Conservation (phyloP, 2,329 filamentous ascomycete species). For the Diaporthe ampelina region DNA sequence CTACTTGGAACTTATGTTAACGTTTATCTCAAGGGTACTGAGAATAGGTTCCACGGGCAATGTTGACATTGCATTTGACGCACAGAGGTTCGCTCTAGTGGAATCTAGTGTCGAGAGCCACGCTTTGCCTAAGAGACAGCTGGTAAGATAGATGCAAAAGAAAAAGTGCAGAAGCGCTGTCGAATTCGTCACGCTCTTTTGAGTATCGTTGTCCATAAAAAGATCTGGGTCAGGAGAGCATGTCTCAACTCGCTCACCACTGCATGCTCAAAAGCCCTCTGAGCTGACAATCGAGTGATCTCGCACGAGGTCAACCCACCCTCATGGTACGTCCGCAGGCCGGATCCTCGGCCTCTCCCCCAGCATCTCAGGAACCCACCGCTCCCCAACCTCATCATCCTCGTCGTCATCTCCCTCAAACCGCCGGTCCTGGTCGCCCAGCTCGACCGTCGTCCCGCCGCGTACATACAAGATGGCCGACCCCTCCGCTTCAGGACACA, state of each 20-base stretch:
- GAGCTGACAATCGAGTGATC: not conserved
- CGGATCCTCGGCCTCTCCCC: not conserved
- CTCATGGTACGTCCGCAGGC: not conserved
- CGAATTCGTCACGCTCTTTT: too few relatives aligned
- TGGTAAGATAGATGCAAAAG: too few relatives aligned
- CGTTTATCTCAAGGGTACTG: not conserved
- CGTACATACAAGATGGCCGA: conserved; percentile 26
- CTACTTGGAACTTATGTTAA: not conserved
- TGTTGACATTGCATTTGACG: too few relatives aligned
- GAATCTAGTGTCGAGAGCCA: too few relatives aligned
- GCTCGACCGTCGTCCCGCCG: not conserved
- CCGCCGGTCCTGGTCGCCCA: not conserved
- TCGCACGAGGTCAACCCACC: too few relatives aligned
- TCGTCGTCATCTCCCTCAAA: not conserved
- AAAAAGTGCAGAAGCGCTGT: too few relatives aligned
- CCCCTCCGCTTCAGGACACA: not conserved
- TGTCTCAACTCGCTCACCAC: not conserved
- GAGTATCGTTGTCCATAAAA: too few relatives aligned
- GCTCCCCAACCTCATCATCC: not conserved
- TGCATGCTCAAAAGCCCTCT: not conserved
- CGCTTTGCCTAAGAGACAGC: too few relatives aligned
- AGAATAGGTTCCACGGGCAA: too few relatives aligned
- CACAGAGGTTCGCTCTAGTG: too few relatives aligned
- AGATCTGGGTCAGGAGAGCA: not conserved
- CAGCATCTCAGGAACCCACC: conserved; percentile 11